phyloP scores from a whole-genome alignment of 352 stramenopile species.

The Phytopythium oedochilum region DNA sequence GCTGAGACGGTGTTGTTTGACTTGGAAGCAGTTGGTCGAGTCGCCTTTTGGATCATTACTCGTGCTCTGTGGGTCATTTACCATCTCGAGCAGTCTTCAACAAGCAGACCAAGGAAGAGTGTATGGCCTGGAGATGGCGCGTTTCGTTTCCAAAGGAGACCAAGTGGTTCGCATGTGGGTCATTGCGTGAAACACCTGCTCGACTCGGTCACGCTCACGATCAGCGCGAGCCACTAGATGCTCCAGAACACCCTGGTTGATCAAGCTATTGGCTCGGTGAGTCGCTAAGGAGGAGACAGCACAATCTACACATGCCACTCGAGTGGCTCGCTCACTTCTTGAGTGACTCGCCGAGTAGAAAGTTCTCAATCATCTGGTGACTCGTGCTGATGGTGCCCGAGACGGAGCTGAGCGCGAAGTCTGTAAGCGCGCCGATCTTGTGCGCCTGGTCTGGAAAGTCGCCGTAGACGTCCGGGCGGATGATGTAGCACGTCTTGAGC shows the following conservation, averaged over 20 bases:
- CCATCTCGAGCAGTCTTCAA: constrained; percentile 41
- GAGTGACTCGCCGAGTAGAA: constrained; percentile 23
- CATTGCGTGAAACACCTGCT: constrained; percentile 4
- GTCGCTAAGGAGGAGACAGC: no score
- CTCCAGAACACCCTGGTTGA: constrained; percentile 5
- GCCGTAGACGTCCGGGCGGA: constrained; percentile 29
- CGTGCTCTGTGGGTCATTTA: constrained; percentile 44
- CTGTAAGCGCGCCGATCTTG: constrained; percentile 25
- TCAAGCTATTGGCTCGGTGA: no score
- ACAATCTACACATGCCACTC: no score
- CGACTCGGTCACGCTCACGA: not conserved
- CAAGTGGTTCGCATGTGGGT: not conserved
- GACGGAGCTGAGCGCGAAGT: constrained; percentile 36
- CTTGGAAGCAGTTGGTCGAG: constrained; percentile 16
- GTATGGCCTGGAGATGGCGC: no score
- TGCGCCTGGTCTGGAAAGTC: constrained; percentile 26
- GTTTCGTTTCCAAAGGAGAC: no score
- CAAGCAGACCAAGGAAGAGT: no score
- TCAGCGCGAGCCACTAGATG: constrained; percentile 4
- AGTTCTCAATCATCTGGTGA: constrained; percentile 50
- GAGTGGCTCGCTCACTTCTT: no score
- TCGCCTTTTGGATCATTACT: constrained; percentile 33
- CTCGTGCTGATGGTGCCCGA: constrained; percentile 27
- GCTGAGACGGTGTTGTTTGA: constrained; percentile 27
- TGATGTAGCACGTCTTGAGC: constrained; percentile 42